Percentiles rank a stretch among this genome's conserved stretches.
phyloP scores from a whole-genome alignment of 768 basidiomycete species.

The Lactarius sp. region DNA sequence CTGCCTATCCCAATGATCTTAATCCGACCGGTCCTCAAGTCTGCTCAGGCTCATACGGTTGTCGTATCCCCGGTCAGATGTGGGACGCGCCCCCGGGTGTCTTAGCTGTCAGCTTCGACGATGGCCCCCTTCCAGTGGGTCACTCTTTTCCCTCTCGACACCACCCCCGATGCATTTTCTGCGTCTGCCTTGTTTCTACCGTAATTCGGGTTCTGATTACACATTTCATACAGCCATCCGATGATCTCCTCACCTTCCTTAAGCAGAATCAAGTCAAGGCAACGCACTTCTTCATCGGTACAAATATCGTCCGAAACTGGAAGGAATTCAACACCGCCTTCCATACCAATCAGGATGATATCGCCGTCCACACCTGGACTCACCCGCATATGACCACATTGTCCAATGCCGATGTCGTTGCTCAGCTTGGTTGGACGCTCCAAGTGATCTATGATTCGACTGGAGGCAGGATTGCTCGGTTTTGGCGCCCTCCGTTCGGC shows the following conservation, averaged over 20 bases:
- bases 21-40: slow-evolving; percentile 30
- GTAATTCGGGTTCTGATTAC: background rate
- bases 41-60: slow-evolving; percentile 36
- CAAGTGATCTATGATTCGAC: slow-evolving; percentile 75
- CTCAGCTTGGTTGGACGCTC: slow-evolving; percentile 78
- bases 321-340: slow-evolving; percentile 34
- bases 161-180: background rate
- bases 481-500: slow-evolving; percentile 88
- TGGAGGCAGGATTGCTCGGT: slow-evolving; percentile 66
- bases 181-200: background rate
- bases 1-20: background rate
- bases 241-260: slow-evolving; percentile 38
- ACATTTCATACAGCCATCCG: slow-evolving; percentile 25
- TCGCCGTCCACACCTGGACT: slow-evolving; percentile 57
- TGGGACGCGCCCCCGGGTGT: slow-evolving; percentile 40
- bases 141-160: background rate
- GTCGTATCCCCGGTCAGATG: slow-evolving; percentile 33
- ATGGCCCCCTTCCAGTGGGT: slow-evolving; percentile 34
- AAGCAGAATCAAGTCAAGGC: slow-evolving; percentile 35
- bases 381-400: slow-evolving; percentile 81
- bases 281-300: slow-evolving; percentile 47
- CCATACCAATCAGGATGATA: slow-evolving; percentile 33
- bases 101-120: slow-evolving; percentile 35
- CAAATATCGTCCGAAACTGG: slow-evolving; percentile 36
- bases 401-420: slow-evolving; percentile 60